Evolutionary conservation across 2,329 filamentous ascomycete species (phyloP).

Genomic region (Metarhizium robertsii): DNA sequence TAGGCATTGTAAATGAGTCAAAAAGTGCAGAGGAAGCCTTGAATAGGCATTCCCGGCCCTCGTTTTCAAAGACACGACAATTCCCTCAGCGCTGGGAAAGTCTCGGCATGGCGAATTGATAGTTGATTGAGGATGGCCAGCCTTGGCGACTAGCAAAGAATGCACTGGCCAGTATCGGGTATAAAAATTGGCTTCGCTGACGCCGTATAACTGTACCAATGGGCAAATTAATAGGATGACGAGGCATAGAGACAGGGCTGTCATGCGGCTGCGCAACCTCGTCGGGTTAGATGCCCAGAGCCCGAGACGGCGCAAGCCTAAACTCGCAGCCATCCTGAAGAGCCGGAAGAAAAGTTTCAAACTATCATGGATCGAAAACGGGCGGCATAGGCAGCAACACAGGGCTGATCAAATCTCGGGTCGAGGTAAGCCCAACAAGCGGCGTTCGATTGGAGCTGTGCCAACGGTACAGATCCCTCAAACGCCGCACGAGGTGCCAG

Average conservation of each 20-base stretch:
- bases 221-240: neutral
- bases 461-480: too few relatives aligned
- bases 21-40: slow-evolving; percentile 44
- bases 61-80: slow-evolving; percentile 49
- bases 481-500: too few relatives aligned
- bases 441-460: too few relatives aligned
- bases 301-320: neutral
- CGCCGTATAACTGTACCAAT: neutral
- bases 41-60: slow-evolving; percentile 46
- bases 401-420: too few relatives aligned
- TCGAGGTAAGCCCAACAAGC: too few relatives aligned
- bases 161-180: slow-evolving; percentile 24
- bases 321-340: neutral
- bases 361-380: neutral
- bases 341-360: neutral
- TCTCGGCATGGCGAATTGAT: slow-evolving; percentile 28
- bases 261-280: neutral
- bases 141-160: slow-evolving; percentile 13
- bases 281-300: neutral
- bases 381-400: too few relatives aligned
- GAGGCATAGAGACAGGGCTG: neutral
- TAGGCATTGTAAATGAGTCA: slow-evolving; percentile 45
- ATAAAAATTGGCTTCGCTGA: neutral
- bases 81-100: slow-evolving; percentile 32
- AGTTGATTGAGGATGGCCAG: slow-evolving; percentile 25